These are phyloP conservation scores for Escovopsis sp. DNA, from an alignment of 2,329 filamentous ascomycete species.

Conservation along the genomic window DNA sequence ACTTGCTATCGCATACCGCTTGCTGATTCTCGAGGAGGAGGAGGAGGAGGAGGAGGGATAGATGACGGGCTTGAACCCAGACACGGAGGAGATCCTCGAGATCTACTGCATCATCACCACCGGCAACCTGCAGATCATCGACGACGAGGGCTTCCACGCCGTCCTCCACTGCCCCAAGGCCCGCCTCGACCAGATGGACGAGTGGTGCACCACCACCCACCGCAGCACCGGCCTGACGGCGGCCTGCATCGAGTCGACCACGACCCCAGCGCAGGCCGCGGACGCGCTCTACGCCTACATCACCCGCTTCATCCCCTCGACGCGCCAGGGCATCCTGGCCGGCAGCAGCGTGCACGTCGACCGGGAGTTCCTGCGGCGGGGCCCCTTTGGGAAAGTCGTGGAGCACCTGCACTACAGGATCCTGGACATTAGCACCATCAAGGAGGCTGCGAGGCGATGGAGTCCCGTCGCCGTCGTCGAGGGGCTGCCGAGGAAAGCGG, in stretches of 20 bases:
- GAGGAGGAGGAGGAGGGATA: conserved; percentile 21
- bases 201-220: conserved; percentile 80
- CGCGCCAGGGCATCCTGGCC: conserved; percentile 57
- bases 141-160: conserved; percentile 63
- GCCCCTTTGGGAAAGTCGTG: conserved; percentile 59
- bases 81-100: conserved; percentile 74
- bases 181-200: conserved; percentile 64
- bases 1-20: background rate
- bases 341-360: conserved; percentile 93
- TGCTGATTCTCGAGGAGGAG: too few species aligned
- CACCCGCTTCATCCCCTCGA: conserved; percentile 51
- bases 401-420: conserved; percentile 80
- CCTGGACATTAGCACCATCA: conserved; percentile 80
- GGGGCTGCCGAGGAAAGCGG: conserved; percentile 56
- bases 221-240: conserved; percentile 66
- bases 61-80: conserved; percentile 70
- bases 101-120: conserved; percentile 89
- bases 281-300: conserved; percentile 65
- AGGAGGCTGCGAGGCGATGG: conserved; percentile 82
- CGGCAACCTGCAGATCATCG: conserved; percentile 59
- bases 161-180: conserved; percentile 60
- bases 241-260: conserved; percentile 58
- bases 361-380: conserved; percentile 59
- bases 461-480: conserved; percentile 32
- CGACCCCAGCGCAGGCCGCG: conserved; percentile 59